Evolutionary conservation across 2,329 filamentous ascomycete genomes (phyloP), one percentile per base, ranked within the genome.

Genomic region (Cladosporium oxysporum): DNA sequence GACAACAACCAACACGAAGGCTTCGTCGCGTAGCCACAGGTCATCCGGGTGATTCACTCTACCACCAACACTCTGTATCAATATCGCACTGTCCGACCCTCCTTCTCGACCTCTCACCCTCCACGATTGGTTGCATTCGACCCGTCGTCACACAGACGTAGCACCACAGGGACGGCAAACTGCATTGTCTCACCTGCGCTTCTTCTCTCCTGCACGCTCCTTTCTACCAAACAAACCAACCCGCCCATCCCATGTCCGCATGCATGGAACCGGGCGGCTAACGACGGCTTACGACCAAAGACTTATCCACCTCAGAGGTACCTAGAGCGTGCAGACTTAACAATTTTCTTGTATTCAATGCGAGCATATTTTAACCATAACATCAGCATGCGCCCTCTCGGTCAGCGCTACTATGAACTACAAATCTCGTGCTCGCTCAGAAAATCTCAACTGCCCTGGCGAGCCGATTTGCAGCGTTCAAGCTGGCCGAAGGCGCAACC

Each of bases 31-130:
- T 65, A 68, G 73, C 66, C 73, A 74, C 71, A 76, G 72, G 62
- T 70, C 64, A 33, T 71, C 70, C 67, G 73, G 73, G 65, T 77
- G 75, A 77, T 58, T 31, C 18, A 2, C 33, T 44, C 44, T 52
- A 16, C 12, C 28, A 53, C 55, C 77, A 79, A 77, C 78, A 77
- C 79, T 76, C 77, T 79, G 78, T 79, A 80, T 70, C 62, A 69
- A 72, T 66, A 70, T 61, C 67, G 57, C 33, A 62, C 41, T 66
- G 69, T 66, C 68, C 66, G 63, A 66, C 66, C 55, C 64, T 63
- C 63, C 61, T 37, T 57, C 37, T 35, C 61, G 31, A 67, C 67
- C 65, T 63, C 63, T 63, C 66, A 66, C 59, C 64, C 66, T 59
- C 68, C 66, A 67, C 66, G 67, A 65, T 63, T 18, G 35, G 29